Evolutionary conservation across 2,329 filamentous ascomycete species (phyloP).

Genomic region (Furcasterigmium furcatum): DNA sequence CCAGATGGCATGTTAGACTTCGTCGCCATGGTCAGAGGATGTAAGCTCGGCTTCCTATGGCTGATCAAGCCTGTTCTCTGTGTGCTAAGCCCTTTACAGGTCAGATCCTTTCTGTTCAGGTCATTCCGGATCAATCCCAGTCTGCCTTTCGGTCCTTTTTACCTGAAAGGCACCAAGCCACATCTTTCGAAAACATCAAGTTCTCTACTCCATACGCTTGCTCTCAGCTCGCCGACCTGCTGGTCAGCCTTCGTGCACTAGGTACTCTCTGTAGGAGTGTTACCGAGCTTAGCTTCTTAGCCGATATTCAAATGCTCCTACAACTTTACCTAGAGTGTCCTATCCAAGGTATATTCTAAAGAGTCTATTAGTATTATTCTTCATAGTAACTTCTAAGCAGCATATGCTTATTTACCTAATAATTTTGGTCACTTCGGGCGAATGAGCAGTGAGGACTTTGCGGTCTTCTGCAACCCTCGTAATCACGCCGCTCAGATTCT

Average conservation of each 20-base stretch:
- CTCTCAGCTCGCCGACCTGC: not conserved
- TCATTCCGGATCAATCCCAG: slow-evolving; percentile 11
- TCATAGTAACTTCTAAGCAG: slow-evolving; percentile 4
- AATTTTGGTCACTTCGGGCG: slow-evolving; percentile 23
- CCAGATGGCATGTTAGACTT: slow-evolving; percentile 34
- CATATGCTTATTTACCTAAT: slow-evolving; percentile 17
- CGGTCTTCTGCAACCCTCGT: slow-evolving; percentile 21
- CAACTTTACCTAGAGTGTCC: slow-evolving; percentile 18
- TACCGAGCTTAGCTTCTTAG: slow-evolving; percentile 24
- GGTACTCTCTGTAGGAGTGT: slow-evolving; percentile 22
- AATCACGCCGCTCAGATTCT: slow-evolving; percentile 29
- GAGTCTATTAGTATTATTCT: not conserved
- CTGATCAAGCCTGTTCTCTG: too few species aligned
- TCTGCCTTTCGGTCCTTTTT: slow-evolving; percentile 21
- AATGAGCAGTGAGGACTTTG: slow-evolving; percentile 25
- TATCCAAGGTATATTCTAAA: slow-evolving; percentile 20
- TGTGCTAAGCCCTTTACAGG: too few species aligned
- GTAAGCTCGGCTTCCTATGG: too few species aligned
- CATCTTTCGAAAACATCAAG: slow-evolving; percentile 14
- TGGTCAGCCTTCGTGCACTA: slow-evolving; percentile 6
- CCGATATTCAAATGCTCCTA: slow-evolving; percentile 23
- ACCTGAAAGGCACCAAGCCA: slow-evolving; percentile 21
- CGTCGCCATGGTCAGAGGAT: slow-evolving; percentile 32
- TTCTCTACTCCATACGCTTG: not conserved
- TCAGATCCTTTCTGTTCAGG: slow-evolving; percentile 19